Base-by-base conservation (phyloP, 2,329 filamentous ascomycete genomes). In the Trichoderma sp. region DNA sequence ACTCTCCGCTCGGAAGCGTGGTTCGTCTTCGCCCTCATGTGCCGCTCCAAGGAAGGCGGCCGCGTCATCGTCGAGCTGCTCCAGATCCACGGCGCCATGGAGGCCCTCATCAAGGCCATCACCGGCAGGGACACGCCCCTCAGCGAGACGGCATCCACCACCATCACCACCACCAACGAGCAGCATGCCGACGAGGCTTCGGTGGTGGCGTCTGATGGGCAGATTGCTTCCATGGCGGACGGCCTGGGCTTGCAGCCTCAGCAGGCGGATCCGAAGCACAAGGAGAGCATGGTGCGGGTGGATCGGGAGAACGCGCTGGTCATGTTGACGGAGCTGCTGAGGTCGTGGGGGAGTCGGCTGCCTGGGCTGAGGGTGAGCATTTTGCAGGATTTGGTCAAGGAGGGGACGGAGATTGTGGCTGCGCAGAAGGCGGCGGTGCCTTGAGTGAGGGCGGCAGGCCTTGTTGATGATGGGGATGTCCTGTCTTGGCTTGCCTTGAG, bases 241-340 rank as follows among this genome's bases (percentile, higher is more conserved):
- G 76, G 74, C 0, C 68, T 82, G 7, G 75, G 74, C 5, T 72
- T 83, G 14, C 77, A 82, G 69, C 82, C 82, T 56, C 82, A 81
- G 69, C 82, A 81, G 66, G 77, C 78, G 3, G 79, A 83, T 57
- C 74, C 78, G 0, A 75, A 74, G 26, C 77, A 80, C 63, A 73
- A 77, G 48, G 80, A 78, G 1, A 78, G 78, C 50, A 82, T 83
- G 77, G 75, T 76, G 1, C 79, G 79, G 66, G 77, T 85, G 6
- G 86, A 89, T 69, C 79, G 85, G 9, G 86, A 88, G 72, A 89
- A 89, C 67, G 85, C 81, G 0, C 74, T 89, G 24, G 83, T 89
- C 0, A 73, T 89, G 64, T 79, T 87, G 3, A 81, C 81, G 2
- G 83, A 88, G 73, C 70, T 89, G 61, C 69, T 87, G 47, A 80